These are phyloP conservation scores for Kalmusia sp. DNA, from an alignment of 2,329 filamentous ascomycete genomes.

Conservation along the genomic window DNA sequence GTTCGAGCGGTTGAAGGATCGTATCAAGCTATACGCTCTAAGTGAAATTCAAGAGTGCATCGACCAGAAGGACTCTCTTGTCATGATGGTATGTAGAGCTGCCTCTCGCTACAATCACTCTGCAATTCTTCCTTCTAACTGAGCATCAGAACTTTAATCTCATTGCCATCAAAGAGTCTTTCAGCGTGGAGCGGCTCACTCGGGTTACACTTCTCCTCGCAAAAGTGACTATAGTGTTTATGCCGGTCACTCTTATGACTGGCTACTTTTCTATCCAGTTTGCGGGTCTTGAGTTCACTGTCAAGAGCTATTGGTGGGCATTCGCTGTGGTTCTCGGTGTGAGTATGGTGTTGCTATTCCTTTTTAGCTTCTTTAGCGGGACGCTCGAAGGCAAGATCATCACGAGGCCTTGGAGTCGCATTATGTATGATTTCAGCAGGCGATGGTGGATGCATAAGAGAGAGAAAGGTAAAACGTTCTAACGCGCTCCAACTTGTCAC, in stretches of 20 bases:
- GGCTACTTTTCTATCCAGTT: constrained; percentile 76
- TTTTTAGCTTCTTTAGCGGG: constrained; percentile 64
- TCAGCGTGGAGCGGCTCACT: constrained; percentile 74
- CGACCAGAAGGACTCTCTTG: constrained; percentile 73
- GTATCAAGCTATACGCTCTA: constrained; percentile 66
- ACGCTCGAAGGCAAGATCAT: constrained; percentile 64
- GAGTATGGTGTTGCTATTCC: constrained; percentile 64
- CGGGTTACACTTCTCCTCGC: constrained; percentile 75
- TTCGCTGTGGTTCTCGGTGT: constrained; percentile 70
- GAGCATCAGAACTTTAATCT: constrained; percentile 75
- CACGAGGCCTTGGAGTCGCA: constrained; percentile 51
- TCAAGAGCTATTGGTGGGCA: constrained; percentile 70
- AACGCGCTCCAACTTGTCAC: not conserved
- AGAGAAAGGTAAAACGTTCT: constrained; percentile 28
- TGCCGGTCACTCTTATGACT: constrained; percentile 77
- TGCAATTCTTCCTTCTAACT: not conserved
- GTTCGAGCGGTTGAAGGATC: constrained; percentile 66
- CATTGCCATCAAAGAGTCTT: constrained; percentile 76
- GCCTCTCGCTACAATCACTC: not conserved
- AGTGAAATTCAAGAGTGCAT: constrained; percentile 69
- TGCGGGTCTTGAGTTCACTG: constrained; percentile 65
- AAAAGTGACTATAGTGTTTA: constrained; percentile 77
- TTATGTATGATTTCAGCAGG: constrained; percentile 32
- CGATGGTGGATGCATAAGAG: constrained; percentile 31
- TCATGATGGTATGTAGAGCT: constrained; percentile 64